These are phyloP conservation scores for Apiotrichum domesticum DNA, from an alignment of 1,284 basidiomycete genomes.

Conservation along the genomic window DNA sequence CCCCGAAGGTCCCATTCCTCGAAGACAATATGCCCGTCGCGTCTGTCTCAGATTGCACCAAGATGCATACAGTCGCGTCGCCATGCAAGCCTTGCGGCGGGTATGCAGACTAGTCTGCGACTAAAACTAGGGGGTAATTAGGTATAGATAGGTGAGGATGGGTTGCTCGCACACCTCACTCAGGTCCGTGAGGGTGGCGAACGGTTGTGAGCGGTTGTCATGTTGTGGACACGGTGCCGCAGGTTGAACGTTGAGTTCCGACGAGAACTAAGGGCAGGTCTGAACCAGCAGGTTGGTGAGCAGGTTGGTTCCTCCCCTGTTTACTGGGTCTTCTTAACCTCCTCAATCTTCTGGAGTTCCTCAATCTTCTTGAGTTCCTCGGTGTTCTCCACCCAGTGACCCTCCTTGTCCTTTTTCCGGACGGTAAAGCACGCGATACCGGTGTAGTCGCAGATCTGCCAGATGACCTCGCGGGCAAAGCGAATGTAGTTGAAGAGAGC, in stretches of 20 bases:
- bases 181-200: too few relatives aligned
- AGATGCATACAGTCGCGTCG: slow-evolving; percentile 5
- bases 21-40: too few relatives aligned
- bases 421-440: slow-evolving; percentile 89
- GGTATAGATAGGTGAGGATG: neutral
- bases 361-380: slow-evolving; percentile 20
- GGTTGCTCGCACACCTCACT: too few relatives aligned
- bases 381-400: slow-evolving; percentile 58
- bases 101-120: slow-evolving; percentile 1
- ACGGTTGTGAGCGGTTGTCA: too few relatives aligned
- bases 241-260: too few relatives aligned
- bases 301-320: too few relatives aligned
- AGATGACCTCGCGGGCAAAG: slow-evolving; percentile 74
- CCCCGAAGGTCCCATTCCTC: too few relatives aligned
- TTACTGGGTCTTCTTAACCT: too few relatives aligned
- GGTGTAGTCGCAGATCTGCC: slow-evolving; percentile 77
- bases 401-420: slow-evolving; percentile 66
- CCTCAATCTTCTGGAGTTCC: slow-evolving; percentile 3
- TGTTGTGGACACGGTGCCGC: too few relatives aligned
- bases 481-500: slow-evolving; percentile 68
- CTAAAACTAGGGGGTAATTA: neutral
- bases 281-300: too few relatives aligned
- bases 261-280: too few relatives aligned
- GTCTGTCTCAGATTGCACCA: neutral
- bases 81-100: slow-evolving; percentile 2